Evolutionary conservation across 2,329 filamentous ascomycete genomes (phyloP).

Genomic region (Colletotrichum sp.): DNA sequence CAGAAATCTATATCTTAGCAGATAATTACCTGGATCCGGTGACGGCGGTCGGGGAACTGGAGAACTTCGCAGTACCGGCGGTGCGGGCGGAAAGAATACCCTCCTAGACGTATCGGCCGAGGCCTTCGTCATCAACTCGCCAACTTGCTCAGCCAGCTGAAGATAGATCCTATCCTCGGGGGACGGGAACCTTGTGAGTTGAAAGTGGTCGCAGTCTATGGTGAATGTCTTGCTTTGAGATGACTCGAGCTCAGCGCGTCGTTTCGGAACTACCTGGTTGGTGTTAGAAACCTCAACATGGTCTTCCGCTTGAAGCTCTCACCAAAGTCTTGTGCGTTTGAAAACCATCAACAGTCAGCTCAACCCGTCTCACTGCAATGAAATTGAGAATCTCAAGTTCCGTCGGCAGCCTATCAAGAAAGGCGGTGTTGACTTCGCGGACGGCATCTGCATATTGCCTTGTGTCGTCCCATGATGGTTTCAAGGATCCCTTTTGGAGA

Average conservation of each 20-base stretch:
- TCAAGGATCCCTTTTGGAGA: not conserved
- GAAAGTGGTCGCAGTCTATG: conserved; percentile 23
- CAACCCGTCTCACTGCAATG: not conserved
- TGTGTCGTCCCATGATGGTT: conserved; percentile 17
- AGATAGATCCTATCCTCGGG: conserved; percentile 17
- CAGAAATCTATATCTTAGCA: not conserved
- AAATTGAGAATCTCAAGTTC: conserved; percentile 1
- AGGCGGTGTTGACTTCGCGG: conserved; percentile 22
- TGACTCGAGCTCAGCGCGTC: not conserved
- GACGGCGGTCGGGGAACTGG: not conserved
- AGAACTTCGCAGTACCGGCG: not conserved
- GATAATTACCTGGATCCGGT: not conserved
- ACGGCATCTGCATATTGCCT: conserved; percentile 25
- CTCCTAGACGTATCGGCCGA: not conserved
- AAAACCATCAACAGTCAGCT: not conserved
- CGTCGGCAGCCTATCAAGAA: not conserved
- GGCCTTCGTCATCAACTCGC: not conserved
- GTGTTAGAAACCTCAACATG: not conserved
- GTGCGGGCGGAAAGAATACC: not conserved
- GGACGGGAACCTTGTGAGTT: conserved; percentile 23
- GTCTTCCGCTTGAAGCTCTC: not conserved
- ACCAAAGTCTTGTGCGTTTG: not conserved
- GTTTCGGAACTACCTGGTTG: not conserved
- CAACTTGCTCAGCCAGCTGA: not conserved
- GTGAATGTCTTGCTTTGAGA: not conserved